Conservation (phyloP, 1,139 yeast species). For the Lodderomyces elongisporus region DNA sequence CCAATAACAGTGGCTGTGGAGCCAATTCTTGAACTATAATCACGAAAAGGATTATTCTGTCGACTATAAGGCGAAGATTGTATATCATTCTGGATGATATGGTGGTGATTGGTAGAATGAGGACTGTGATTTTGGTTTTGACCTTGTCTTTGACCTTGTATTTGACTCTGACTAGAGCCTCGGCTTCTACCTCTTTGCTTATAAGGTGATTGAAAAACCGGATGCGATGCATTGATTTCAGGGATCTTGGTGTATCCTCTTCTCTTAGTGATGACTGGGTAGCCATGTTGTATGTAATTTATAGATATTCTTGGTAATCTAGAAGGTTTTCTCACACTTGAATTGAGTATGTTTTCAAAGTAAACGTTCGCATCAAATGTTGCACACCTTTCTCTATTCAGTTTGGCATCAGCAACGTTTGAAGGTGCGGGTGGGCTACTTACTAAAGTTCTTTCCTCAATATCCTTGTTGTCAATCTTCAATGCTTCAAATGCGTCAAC, state of each 20-base stretch:
- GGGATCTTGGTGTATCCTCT: constrained; percentile 23
- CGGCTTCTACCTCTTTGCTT: constrained; percentile 6
- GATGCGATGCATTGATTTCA: constrained; percentile 27
- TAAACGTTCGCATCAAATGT: constrained; percentile 9
- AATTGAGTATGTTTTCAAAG: constrained; percentile 7
- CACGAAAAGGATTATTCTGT: constrained; percentile 3
- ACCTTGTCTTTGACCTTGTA: neutral
- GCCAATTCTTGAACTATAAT: constrained; percentile 5
- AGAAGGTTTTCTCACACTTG: constrained; percentile 8
- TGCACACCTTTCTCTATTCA: constrained; percentile 2
- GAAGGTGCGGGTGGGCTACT: constrained; percentile 4
- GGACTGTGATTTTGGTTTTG: neutral
- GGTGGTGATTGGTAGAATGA: too few species aligned
- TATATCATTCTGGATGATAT: too few species aligned
- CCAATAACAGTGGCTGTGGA: constrained; percentile 11
- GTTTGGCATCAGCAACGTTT: neutral
- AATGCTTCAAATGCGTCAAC: constrained; percentile 13
- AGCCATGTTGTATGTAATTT: constrained; percentile 20
- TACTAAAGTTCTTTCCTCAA: constrained; percentile 17
- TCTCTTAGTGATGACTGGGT: constrained; percentile 23
- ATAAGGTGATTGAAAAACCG: constrained; percentile 27
- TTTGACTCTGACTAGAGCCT: neutral
- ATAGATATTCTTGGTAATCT: constrained; percentile 25
- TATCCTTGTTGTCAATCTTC: constrained; percentile 13
- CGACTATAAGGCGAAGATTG: too few species aligned